Percentiles rank a stretch among this genome's conserved stretches.
Conservation (phyloP, 495 filamentous ascomycete species). For the Penicillium riverlandense region DNA sequence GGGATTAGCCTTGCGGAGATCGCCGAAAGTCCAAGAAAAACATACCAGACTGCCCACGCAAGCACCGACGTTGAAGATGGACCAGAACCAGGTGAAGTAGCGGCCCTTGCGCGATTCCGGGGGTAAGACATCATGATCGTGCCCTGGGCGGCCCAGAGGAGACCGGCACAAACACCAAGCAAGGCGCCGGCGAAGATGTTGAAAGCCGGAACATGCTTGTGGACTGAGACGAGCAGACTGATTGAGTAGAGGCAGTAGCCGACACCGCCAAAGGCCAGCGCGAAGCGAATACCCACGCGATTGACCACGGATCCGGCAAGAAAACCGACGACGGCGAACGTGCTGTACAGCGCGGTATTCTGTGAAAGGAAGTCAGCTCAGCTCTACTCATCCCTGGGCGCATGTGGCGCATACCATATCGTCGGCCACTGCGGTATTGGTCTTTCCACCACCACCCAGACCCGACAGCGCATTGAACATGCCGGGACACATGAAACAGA, state of each 20-base stretch:
- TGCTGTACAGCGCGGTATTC: slow-evolving; percentile 56
- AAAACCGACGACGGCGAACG: slow-evolving; percentile 47
- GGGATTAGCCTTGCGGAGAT: background rate
- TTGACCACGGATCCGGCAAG: slow-evolving; percentile 46
- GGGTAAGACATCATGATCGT: slow-evolving; percentile 50
- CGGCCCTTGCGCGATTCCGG: slow-evolving; percentile 39
- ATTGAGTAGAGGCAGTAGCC: slow-evolving; percentile 41
- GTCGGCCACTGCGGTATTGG: slow-evolving; percentile 32
- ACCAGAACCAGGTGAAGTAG: slow-evolving; percentile 47
- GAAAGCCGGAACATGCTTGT: slow-evolving; percentile 57
- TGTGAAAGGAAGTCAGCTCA: slow-evolving; percentile 1
- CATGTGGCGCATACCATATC: slow-evolving; percentile 26
- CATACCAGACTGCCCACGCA: slow-evolving; percentile 41
- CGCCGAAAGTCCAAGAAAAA: background rate
- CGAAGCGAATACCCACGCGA: slow-evolving; percentile 33
- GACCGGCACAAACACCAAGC: slow-evolving; percentile 40
- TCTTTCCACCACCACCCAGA: slow-evolving; percentile 46
- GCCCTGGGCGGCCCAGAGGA: slow-evolving; percentile 46
- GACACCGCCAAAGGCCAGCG: slow-evolving; percentile 37
- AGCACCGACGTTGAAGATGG: slow-evolving; percentile 46
- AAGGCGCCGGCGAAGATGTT: slow-evolving; percentile 57
- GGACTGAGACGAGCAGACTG: slow-evolving; percentile 54
- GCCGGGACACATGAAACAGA: slow-evolving; percentile 82
- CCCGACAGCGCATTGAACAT: slow-evolving; percentile 65
- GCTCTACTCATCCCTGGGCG: too few relatives aligned